Conservation (phyloP, 2,329 filamentous ascomycete genomes). For the Polytolypa hystricis region DNA sequence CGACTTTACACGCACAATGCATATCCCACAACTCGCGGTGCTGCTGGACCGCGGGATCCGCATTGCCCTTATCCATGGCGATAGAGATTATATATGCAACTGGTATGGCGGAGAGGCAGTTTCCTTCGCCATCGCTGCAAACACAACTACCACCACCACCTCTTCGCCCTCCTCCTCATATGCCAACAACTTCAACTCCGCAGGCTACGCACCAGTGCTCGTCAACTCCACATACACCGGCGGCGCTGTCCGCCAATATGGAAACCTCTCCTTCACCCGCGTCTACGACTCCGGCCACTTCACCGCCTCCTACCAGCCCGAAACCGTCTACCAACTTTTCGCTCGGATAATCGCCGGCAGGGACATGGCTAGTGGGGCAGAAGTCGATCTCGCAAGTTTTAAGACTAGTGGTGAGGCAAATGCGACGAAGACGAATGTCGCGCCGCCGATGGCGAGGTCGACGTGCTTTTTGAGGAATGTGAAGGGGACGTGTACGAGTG, state of each 20-base stretch:
- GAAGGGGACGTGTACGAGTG: constrained; percentile 41
- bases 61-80: constrained; percentile 61
- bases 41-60: constrained; percentile 53
- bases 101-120: constrained; percentile 63
- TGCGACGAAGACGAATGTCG: constrained; percentile 45
- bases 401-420: constrained; percentile 47
- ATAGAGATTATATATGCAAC: constrained; percentile 47
- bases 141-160: too few relatives aligned
- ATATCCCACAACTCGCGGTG: constrained; percentile 47
- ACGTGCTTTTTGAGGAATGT: constrained; percentile 52
- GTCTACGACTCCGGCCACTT: constrained; percentile 45
- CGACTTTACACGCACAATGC: constrained; percentile 54
- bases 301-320: constrained; percentile 41
- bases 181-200: constrained; percentile 47
- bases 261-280: constrained; percentile 59
- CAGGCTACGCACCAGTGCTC: constrained; percentile 62
- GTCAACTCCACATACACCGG: constrained; percentile 51
- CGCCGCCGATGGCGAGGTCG: constrained; percentile 37
- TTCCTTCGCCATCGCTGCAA: constrained; percentile 47
- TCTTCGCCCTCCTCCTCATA: constrained; percentile 16
- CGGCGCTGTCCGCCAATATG: constrained; percentile 64
- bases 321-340: constrained; percentile 44
- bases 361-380: constrained; percentile 39
- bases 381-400: constrained; percentile 42
- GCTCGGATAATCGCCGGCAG: constrained; percentile 37